Conservation (phyloP, 1,284 basidiomycete genomes). For the Fomitopsis pinicola region DNA sequence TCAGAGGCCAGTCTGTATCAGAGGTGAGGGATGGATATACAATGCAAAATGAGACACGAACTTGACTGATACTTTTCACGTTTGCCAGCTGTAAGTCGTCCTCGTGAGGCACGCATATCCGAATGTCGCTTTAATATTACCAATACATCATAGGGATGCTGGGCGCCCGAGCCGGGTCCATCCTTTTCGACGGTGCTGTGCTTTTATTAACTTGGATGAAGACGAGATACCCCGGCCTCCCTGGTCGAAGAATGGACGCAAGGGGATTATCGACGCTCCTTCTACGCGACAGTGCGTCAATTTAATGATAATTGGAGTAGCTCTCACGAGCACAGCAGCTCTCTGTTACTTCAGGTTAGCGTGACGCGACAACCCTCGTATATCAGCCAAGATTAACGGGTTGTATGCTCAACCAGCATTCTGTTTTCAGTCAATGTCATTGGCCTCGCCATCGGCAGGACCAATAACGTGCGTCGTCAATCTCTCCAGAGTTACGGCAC, state of each 20-base stretch:
- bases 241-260: neutral
- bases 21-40: too few species aligned
- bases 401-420: neutral
- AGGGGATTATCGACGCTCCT: neutral
- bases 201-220: constrained; percentile 15
- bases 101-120: too few species aligned
- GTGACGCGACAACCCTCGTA: neutral
- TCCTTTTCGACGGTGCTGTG: constrained; percentile 15
- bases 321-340: neutral
- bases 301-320: neutral
- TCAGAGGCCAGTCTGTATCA: too few species aligned
- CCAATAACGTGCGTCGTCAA: neutral
- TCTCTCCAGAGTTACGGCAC: neutral
- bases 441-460: neutral
- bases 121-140: too few species aligned
- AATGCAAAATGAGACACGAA: too few species aligned
- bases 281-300: neutral
- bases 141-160: constrained; percentile 8
- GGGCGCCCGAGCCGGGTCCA: constrained; percentile 10
- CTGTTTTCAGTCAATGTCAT: neutral
- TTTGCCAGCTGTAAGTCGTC: too few species aligned
- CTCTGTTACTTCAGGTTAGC: neutral
- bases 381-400: neutral
- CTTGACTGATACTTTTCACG: too few species aligned
- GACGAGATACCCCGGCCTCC: constrained; percentile 6